A percentile compares a stretch with the other conserved stretches of the same genome.
Conservation (phyloP, 257 asterid species). For the Henckelia pumila region DNA sequence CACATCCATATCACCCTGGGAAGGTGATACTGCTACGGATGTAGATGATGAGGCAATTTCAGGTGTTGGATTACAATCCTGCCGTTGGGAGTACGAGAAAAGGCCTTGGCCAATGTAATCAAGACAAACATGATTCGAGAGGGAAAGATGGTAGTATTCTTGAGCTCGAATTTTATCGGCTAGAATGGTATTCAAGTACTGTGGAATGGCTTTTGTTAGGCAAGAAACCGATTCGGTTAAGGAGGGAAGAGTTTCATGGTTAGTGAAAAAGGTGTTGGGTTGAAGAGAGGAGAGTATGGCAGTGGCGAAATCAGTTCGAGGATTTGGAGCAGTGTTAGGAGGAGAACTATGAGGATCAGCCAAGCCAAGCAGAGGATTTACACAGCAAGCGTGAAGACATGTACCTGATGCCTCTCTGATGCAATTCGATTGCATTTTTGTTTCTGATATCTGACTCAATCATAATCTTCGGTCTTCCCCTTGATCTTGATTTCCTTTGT, state of each 20-base stretch:
- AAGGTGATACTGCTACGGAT: background rate
- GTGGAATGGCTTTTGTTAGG: slow-evolving; percentile 41
- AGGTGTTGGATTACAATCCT: slow-evolving; percentile 14
- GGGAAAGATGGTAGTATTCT: slow-evolving; percentile 52
- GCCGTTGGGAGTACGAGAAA: slow-evolving; percentile 58
- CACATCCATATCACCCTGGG: slow-evolving; percentile 15
- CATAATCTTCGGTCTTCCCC: slow-evolving; percentile 7
- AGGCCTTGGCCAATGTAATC: slow-evolving; percentile 85
- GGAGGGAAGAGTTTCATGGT: slow-evolving; percentile 76
- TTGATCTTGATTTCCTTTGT: slow-evolving; percentile 22
- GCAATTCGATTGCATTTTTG: slow-evolving; percentile 54
- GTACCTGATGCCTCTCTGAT: slow-evolving; percentile 47
- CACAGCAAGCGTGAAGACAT: slow-evolving; percentile 50
- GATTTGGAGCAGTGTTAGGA: slow-evolving; percentile 13
- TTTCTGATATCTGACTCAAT: slow-evolving; percentile 14
- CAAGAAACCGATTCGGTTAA: slow-evolving; percentile 25
- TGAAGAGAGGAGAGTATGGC: slow-evolving; percentile 47
- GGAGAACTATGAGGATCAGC: slow-evolving; percentile 16
- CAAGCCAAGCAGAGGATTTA: slow-evolving; percentile 23
- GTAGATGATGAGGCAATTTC: slow-evolving; percentile 46
- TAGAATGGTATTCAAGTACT: slow-evolving; percentile 35
- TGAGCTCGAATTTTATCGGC: slow-evolving; percentile 59
- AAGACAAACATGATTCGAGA: slow-evolving; percentile 50
- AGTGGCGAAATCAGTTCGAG: slow-evolving; percentile 37
- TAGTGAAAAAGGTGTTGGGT: slow-evolving; percentile 52